Percentiles rank a stretch among this genome's conserved stretches.
These are phyloP conservation scores for Alternaria dauci DNA, from an alignment of 2,329 filamentous ascomycete genomes.

Conservation along the genomic window DNA sequence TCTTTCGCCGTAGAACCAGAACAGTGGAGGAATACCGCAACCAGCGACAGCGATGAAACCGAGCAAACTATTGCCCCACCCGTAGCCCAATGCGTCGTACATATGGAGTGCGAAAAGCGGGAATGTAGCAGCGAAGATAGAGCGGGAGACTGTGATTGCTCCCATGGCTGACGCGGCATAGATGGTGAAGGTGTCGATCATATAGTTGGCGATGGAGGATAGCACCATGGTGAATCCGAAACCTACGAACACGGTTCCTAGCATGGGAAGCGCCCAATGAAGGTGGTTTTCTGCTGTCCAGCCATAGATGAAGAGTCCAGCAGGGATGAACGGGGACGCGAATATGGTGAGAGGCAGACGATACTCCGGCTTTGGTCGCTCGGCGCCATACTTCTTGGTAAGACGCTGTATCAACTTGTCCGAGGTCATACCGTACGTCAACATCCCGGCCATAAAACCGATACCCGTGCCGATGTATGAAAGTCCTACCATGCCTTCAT, in stretches of 20 bases:
- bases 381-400: conserved; percentile 48
- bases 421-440: background rate
- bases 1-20: background rate
- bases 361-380: conserved; percentile 52
- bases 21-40: background rate
- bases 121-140: background rate
- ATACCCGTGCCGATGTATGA: background rate
- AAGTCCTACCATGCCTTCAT: background rate
- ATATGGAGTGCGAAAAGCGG: background rate
- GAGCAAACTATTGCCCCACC: background rate
- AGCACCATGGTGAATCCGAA: conserved; percentile 47
- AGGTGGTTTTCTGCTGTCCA: conserved; percentile 60
- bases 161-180: conserved; percentile 14
- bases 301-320: conserved; percentile 62
- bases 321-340: conserved; percentile 59
- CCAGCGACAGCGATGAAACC: background rate
- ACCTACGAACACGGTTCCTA: conserved; percentile 60
- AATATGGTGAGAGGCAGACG: conserved; percentile 60
- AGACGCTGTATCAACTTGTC: conserved; percentile 33
- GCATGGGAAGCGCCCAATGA: conserved; percentile 63
- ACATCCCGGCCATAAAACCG: background rate
- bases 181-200: conserved; percentile 70
- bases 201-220: conserved; percentile 67
- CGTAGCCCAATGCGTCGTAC: background rate
- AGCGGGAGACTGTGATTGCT: background rate